Percentiles rank a stretch among this genome's conserved stretches.
Conservation (phyloP, 1,284 basidiomycete species). For the Ustilago nuda region DNA sequence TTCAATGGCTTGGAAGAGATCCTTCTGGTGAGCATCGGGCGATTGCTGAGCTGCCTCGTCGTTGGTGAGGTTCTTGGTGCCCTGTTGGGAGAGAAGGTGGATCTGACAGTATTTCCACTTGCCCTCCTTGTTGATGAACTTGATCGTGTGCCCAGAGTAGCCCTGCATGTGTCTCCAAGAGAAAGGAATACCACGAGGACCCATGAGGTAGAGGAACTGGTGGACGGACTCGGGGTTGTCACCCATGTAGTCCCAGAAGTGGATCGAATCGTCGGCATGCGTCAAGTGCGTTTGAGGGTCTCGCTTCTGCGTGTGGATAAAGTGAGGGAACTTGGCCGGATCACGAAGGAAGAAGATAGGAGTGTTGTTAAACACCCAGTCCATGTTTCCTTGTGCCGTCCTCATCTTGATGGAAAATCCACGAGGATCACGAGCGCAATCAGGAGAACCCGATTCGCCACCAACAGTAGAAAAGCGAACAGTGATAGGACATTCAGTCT, state of each 20-base stretch:
- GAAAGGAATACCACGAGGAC: constrained; percentile 51
- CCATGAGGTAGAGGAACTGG: constrained; percentile 56
- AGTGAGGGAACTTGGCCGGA: constrained; percentile 57
- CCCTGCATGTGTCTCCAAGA: constrained; percentile 51
- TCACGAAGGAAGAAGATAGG: constrained; percentile 61
- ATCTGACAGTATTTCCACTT: constrained; percentile 59
- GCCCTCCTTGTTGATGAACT: constrained; percentile 57
- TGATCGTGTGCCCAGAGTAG: constrained; percentile 59
- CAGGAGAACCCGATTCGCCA: constrained; percentile 53
- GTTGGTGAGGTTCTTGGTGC: constrained; percentile 43
- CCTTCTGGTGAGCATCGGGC: constrained; percentile 56
- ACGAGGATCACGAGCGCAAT: constrained; percentile 54
- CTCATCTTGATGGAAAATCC: constrained; percentile 60
- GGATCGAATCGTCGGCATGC: constrained; percentile 41
- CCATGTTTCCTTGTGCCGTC: constrained; percentile 44
- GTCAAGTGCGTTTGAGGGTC: constrained; percentile 51
- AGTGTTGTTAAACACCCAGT: constrained; percentile 57
- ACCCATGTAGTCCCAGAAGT: constrained; percentile 56
- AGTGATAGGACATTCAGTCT: constrained; percentile 44
- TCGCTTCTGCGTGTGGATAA: constrained; percentile 62
- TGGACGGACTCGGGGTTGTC: constrained; percentile 49
- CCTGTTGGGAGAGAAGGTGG: constrained; percentile 55
- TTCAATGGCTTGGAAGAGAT: constrained; percentile 64
- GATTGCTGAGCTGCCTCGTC: constrained; percentile 46
- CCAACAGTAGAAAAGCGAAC: constrained; percentile 59